These are phyloP conservation scores for Dioscorea cayenensis DNA, from an alignment of 116 monocot genomes.

Conservation along the genomic window DNA sequence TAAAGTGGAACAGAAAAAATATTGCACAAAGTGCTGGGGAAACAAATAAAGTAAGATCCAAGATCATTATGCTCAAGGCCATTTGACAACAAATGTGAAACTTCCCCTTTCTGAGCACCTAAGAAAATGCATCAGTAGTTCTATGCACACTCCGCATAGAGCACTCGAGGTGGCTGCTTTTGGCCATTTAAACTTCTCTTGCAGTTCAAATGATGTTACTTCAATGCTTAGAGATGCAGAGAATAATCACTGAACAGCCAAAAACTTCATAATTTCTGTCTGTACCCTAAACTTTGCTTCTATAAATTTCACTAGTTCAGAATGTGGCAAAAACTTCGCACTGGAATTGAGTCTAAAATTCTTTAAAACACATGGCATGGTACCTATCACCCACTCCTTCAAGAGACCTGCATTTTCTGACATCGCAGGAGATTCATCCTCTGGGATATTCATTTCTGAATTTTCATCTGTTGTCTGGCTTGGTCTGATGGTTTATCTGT, in stretches of 20 bases:
- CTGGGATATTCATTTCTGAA: constrained; percentile 57
- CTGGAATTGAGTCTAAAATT: constrained; percentile 45
- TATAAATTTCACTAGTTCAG: constrained; percentile 23
- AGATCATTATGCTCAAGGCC: constrained; percentile 60
- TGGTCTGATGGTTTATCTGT: constrained; percentile 92
- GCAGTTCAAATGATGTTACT: constrained; percentile 93
- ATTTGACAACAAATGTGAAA: constrained; percentile 13
- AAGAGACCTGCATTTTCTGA: constrained; percentile 52
- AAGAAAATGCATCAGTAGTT: constrained; percentile 72
- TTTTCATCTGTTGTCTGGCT: constrained; percentile 89
- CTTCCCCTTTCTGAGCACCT: constrained; percentile 75
- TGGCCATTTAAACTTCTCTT: constrained; percentile 96
- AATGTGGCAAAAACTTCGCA: constrained; percentile 20
- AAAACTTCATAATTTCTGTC: constrained; percentile 79
- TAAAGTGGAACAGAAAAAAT: constrained; percentile 95
- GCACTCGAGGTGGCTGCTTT: constrained; percentile 66
- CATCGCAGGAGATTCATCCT: constrained; percentile 29
- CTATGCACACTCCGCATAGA: constrained; percentile 66
- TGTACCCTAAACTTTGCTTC: constrained; percentile 77
- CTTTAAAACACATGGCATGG: constrained; percentile 73
- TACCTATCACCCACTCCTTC: constrained; percentile 76
- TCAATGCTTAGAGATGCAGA: constrained; percentile 91
- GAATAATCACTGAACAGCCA: constrained; percentile 91
- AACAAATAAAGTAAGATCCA: constrained; percentile 75
- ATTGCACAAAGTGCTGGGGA: constrained; percentile 64